Evolutionary conservation across 805 yeast species (phyloP).

Genomic region (Sporopachydermia lactativora): DNA sequence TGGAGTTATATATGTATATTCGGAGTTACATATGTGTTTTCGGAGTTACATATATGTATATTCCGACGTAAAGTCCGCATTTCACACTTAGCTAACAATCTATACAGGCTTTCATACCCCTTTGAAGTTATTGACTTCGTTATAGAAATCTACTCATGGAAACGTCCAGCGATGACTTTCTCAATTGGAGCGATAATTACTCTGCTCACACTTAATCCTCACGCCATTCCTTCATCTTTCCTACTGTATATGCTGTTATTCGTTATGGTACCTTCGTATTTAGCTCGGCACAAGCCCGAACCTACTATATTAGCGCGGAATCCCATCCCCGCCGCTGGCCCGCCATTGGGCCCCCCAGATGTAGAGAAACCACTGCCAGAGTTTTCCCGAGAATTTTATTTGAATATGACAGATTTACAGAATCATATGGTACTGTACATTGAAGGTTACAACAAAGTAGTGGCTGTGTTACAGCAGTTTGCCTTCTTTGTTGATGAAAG

Average conservation of each 20-base stretch:
- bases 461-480: conserved; percentile 35
- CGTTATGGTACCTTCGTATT: conserved; percentile 56
- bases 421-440: conserved; percentile 63
- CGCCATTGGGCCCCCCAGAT: conserved; percentile 32
- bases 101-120: conserved; percentile 1
- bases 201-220: conserved; percentile 45
- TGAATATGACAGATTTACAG: conserved; percentile 74
- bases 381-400: conserved; percentile 58
- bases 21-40: too few species aligned
- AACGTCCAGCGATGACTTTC: conserved; percentile 44
- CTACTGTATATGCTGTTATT: conserved; percentile 35
- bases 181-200: conserved; percentile 38
- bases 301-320: conserved; percentile 18
- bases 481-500: conserved; percentile 51
- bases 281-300: conserved; percentile 51
- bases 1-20: too few species aligned
- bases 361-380: conserved; percentile 66
- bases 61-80: too few species aligned
- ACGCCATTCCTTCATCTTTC: conserved; percentile 30
- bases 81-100: neutral
- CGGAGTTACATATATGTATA: too few species aligned
- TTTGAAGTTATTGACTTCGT: conserved; percentile 47
- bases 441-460: conserved; percentile 41
- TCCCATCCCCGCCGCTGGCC: conserved; percentile 36
- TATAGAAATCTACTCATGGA: conserved; percentile 48